These are phyloP conservation scores for Podaxis rugospora DNA, from an alignment of 768 basidiomycete genomes.

Conservation along the genomic window DNA sequence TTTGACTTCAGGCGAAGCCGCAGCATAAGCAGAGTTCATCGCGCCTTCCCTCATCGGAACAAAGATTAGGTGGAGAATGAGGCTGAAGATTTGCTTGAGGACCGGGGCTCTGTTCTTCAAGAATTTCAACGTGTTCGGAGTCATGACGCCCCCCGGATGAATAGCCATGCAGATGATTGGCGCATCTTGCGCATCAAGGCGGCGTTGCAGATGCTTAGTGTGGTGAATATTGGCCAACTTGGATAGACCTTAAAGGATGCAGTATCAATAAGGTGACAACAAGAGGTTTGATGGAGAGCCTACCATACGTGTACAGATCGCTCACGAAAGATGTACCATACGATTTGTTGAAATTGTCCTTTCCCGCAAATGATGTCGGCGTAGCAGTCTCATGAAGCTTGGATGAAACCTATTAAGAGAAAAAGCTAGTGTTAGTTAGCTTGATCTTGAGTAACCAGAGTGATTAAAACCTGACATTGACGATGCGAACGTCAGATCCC, in stretches of 20 bases:
- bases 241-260: conserved; percentile 31
- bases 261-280: background rate
- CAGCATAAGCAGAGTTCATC: conserved; percentile 33
- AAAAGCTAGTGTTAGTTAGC: background rate
- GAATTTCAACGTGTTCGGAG: conserved; percentile 17
- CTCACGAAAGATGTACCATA: conserved; percentile 20
- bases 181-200: conserved; percentile 29
- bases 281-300: background rate
- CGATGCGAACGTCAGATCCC: conserved; percentile 56
- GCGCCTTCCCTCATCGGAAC: conserved; percentile 26
- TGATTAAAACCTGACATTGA: conserved; percentile 39
- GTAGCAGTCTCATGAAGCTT: conserved; percentile 19
- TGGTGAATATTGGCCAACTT: conserved; percentile 50
- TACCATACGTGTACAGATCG: conserved; percentile 30
- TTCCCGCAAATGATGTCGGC: conserved; percentile 22
- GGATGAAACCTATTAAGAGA: conserved; percentile 27
- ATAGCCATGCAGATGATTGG: conserved; percentile 34
- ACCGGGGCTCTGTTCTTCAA: conserved; percentile 6
- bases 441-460: background rate
- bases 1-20: conserved; percentile 29
- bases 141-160: conserved; percentile 38
- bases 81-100: conserved; percentile 9
- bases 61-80: conserved; percentile 14
- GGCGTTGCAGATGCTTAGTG: conserved; percentile 45
- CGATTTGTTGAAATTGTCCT: conserved; percentile 32